Evolutionary conservation across 2,329 filamentous ascomycete genomes (phyloP).

Genomic region (Eurotiales sp.): DNA sequence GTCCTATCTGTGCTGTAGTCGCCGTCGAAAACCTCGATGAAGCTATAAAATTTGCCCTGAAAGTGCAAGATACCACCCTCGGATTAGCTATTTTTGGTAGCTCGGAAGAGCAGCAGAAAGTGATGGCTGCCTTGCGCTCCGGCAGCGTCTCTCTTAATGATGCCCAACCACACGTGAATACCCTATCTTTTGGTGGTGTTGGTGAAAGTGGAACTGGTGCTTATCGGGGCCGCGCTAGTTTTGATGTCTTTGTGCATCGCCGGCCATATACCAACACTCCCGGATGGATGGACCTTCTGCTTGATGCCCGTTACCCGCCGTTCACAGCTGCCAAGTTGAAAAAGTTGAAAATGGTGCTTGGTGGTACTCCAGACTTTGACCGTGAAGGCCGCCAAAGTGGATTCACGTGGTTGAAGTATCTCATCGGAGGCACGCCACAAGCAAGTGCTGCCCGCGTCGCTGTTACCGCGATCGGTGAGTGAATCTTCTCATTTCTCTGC

Average conservation of each 20-base stretch:
- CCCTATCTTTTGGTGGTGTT: constrained; percentile 77
- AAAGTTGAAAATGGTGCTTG: constrained; percentile 47
- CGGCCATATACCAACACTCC: constrained; percentile 58
- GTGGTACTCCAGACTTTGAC: constrained; percentile 59
- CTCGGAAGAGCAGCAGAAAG: constrained; percentile 70
- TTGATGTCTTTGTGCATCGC: constrained; percentile 61
- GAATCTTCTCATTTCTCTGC: constrained; percentile 13
- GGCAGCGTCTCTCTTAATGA: constrained; percentile 60
- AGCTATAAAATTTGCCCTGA: constrained; percentile 76
- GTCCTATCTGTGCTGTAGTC: constrained; percentile 82
- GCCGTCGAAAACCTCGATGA: constrained; percentile 76
- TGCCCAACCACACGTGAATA: constrained; percentile 68
- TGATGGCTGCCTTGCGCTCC: constrained; percentile 61
- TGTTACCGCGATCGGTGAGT: constrained; percentile 39
- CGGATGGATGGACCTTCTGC: constrained; percentile 56
- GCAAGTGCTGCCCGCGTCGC: constrained; percentile 34
- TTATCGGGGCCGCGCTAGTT: constrained; percentile 71
- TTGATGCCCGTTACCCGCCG: constrained; percentile 59
- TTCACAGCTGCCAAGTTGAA: constrained; percentile 49
- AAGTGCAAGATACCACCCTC: constrained; percentile 77
- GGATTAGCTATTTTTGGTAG: constrained; percentile 81
- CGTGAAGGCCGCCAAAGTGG: constrained; percentile 48
- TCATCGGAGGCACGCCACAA: constrained; percentile 38
- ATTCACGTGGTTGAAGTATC: constrained; percentile 36
- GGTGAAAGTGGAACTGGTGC: constrained; percentile 72